Evolutionary conservation across 257 asterid genomes (phyloP).

Genomic region (Orobanche coerulescens): DNA sequence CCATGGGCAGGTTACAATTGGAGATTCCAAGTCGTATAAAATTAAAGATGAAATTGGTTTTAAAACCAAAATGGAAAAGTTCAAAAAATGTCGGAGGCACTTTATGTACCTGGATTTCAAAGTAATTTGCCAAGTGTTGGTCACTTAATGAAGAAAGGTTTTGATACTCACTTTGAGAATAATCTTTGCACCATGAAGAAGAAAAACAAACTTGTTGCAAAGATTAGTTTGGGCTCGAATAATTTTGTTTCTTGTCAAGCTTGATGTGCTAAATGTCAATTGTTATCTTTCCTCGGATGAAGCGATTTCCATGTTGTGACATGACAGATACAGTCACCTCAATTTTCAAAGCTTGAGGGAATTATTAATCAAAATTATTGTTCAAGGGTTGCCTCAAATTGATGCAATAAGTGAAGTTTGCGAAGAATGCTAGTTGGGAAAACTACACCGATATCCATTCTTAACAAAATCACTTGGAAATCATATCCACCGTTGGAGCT

Average conservation of each 20-base stretch:
- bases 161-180: not conserved
- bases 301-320: slow-evolving; percentile 9
- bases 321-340: not conserved
- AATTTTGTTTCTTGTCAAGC: not conserved
- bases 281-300: not conserved
- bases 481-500: no score
- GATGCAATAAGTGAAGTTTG: not conserved
- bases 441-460: no score
- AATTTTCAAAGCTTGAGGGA: slow-evolving; percentile 6
- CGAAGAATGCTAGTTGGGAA: no score
- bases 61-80: not conserved
- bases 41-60: not conserved
- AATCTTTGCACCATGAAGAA: not conserved
- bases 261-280: not conserved
- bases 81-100: not conserved
- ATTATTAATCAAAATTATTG: not conserved
- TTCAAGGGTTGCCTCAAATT: not conserved
- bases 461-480: no score
- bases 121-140: no score
- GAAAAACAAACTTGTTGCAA: slow-evolving; percentile 4
- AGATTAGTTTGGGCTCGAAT: not conserved
- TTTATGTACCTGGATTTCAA: not conserved
- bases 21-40: not conserved
- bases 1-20: not conserved
- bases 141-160: slow-evolving; percentile 2